Evolutionary conservation across 306 rosid genomes (phyloP).

Genomic region (Quercus robur): DNA sequence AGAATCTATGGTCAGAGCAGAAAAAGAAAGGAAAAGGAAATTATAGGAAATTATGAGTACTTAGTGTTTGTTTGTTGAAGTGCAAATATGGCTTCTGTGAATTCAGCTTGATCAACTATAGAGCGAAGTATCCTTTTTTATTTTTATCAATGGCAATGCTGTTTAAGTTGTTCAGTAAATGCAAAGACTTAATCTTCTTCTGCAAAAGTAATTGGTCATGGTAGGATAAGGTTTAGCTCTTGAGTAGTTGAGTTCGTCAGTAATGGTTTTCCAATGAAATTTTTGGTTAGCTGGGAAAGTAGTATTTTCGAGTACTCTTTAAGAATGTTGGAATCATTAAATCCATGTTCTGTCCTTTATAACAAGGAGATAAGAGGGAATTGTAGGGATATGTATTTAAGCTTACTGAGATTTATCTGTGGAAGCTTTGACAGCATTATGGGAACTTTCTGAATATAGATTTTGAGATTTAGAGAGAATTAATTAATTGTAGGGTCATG

Average conservation of each 20-base stretch:
- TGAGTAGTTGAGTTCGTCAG: neutral
- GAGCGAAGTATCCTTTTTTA: neutral
- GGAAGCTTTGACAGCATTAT: slow-evolving; percentile 10
- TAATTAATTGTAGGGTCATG: slow-evolving; percentile 6
- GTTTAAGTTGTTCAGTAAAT: slow-evolving; percentile 1
- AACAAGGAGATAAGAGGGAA: neutral
- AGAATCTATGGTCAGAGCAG: neutral
- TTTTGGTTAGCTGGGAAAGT: neutral
- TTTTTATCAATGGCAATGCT: slow-evolving; percentile 2
- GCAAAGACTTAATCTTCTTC: neutral
- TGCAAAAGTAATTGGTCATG: neutral
- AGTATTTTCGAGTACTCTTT: neutral
- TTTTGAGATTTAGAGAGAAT: slow-evolving; percentile 23
- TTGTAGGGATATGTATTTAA: neutral
- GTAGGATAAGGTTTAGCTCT: slow-evolving; percentile 1
- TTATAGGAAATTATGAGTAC: neutral
- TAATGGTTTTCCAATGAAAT: slow-evolving; percentile 12
- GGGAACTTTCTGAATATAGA: slow-evolving; percentile 15
- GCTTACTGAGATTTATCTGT: slow-evolving; percentile 6
- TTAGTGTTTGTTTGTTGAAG: neutral
- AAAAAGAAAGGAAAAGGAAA: neutral
- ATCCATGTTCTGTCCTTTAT: neutral
- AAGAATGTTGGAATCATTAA: neutral
- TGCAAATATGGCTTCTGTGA: slow-evolving; percentile 15
- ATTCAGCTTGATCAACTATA: slow-evolving; percentile 23